Percentiles rank a stretch among this genome's conserved stretches.
These are phyloP conservation scores for Yarrowia deformans DNA, from an alignment of 805 yeast species.

Conservation along the genomic window DNA sequence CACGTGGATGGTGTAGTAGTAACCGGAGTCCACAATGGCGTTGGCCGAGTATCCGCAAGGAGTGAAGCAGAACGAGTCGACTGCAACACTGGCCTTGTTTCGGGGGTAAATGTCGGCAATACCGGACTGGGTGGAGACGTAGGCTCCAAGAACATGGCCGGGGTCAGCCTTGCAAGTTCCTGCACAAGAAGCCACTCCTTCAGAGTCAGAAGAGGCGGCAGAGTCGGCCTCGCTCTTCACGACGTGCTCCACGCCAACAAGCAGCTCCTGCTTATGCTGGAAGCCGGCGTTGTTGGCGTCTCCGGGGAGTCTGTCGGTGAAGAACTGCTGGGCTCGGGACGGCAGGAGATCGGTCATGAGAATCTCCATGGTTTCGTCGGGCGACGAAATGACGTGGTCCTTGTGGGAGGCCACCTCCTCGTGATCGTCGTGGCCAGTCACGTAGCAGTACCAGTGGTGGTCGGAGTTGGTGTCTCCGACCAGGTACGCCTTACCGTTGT, in stretches of 20 bases:
- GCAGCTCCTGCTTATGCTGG: slow-evolving; percentile 47
- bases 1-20: slow-evolving; percentile 84
- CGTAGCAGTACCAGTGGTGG: slow-evolving; percentile 85
- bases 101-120: slow-evolving; percentile 66
- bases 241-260: slow-evolving; percentile 46
- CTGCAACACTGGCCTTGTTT: slow-evolving; percentile 48
- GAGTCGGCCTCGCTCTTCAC: slow-evolving; percentile 41
- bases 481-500: slow-evolving; percentile 67
- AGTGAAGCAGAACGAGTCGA: slow-evolving; percentile 87
- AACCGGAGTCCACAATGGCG: slow-evolving; percentile 67
- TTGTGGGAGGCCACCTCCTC: slow-evolving; percentile 16
- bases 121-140: slow-evolving; percentile 68
- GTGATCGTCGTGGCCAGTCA: slow-evolving; percentile 50
- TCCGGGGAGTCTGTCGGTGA: slow-evolving; percentile 56
- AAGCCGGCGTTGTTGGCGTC: slow-evolving; percentile 51
- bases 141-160: slow-evolving; percentile 81
- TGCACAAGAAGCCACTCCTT: slow-evolving; percentile 44
- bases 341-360: slow-evolving; percentile 86
- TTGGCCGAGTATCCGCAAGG: slow-evolving; percentile 97
- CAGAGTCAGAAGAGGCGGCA: slow-evolving; percentile 49
- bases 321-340: slow-evolving; percentile 63
- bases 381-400: slow-evolving; percentile 37
- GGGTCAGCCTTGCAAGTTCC: slow-evolving; percentile 54
- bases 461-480: slow-evolving; percentile 83
- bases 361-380: slow-evolving; percentile 83